Base-by-base conservation (phyloP, 441 rosid genomes). In the Rhodomyrtus psidioides region DNA sequence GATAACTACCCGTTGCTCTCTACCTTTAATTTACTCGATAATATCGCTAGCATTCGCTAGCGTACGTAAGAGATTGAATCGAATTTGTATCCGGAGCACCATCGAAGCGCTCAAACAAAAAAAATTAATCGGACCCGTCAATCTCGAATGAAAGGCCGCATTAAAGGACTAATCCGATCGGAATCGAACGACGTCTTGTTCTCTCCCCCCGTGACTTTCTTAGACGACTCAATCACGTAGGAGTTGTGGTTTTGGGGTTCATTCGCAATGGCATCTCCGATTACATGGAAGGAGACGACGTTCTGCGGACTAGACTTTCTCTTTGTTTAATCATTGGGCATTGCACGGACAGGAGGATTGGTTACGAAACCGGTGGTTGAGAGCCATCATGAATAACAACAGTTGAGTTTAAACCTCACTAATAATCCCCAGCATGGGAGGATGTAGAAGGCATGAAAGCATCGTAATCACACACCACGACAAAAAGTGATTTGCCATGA, bases 81-180 rank as follows among this genome's bases (percentile, higher is more conserved):
- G 7, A 34, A 39, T 70, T 58, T 34, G 49, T 6, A 39, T 10
- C 9, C 8, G 14, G 4, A 12, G 44, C n/a, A 34, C 6, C 24
- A 65, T 65, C 44, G 15, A 42, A 9, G 46, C 4, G 46, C 46
- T 19, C 46, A 0, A 30, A 2, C n/a, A n/a, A n/a, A n/a, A 39
- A 34, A 49, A 49, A 19, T 19, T 6, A 65, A 19, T 34, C 0
- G 2, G 24, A 34, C 8, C 76, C 26, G 4, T 65, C 26, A 0
- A 19, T 65, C 9, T 13, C 15, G 0, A 0, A 1, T 0, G 3
- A 12, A 34, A 21, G n/a, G 2, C 12, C 12, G 0, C 4, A 23
- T 4, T 9, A 21, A 9, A 55, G 23, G 56, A 54, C 24, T 3
- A 17, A 21, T 54, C 56, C 9, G 8, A 6, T 54, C 23, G 4